These are phyloP conservation scores for Ramaria rubella DNA, from an alignment of 768 basidiomycete species.

Conservation along the genomic window DNA sequence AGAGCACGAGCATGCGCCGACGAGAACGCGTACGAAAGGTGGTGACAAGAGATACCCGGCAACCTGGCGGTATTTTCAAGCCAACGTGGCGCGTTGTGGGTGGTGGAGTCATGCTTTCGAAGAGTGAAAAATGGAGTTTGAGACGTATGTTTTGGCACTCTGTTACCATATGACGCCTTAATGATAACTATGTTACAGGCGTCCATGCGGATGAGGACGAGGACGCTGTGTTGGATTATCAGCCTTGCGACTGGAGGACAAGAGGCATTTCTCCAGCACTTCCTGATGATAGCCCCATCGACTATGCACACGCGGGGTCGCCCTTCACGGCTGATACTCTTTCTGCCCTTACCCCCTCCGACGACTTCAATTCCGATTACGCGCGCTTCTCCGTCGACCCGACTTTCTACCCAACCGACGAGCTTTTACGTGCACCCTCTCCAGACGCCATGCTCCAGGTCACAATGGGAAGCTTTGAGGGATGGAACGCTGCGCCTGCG, in stretches of 20 bases:
- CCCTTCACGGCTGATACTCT: neutral
- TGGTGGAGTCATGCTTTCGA: constrained; percentile 3
- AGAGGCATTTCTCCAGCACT: neutral
- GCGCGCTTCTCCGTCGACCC: neutral
- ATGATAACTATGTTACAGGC: neutral
- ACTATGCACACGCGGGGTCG: neutral
- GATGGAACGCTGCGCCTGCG: neutral
- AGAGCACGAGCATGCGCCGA: neutral
- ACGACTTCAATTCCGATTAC: neutral
- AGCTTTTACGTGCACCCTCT: constrained; percentile 1
- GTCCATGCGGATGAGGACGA: neutral
- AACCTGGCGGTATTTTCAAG: constrained; percentile 3
- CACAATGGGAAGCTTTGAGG: neutral
- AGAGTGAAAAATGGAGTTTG: neutral
- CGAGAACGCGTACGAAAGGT: neutral
- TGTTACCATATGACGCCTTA: neutral
- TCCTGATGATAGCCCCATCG: neutral
- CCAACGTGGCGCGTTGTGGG: constrained; percentile 8
- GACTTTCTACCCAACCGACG: neutral
- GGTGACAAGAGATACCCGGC: neutral
- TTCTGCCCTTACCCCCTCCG: neutral
- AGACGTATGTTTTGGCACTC: neutral
- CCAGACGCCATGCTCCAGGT: constrained; percentile 1
- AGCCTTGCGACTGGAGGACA: neutral
- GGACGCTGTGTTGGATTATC: neutral